Percentiles rank a stretch among this genome's conserved stretches.
phyloP scores from a whole-genome alignment of 495 filamentous ascomycete species.

The Neurospora sublineolata region DNA sequence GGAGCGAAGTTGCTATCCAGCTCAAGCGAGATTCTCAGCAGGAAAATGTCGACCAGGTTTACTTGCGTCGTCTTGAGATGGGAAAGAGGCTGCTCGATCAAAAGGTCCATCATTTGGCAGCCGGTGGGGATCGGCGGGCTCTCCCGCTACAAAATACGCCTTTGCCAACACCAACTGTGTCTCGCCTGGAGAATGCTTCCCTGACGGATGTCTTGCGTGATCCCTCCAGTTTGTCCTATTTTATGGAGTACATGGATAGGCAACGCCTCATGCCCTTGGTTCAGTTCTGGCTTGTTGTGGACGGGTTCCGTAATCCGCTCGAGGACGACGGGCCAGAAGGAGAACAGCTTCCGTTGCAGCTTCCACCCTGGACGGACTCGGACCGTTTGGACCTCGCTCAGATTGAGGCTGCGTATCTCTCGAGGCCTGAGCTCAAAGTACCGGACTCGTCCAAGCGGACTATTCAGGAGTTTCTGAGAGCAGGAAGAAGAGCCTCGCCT shows the following conservation, averaged over 20 bases:
- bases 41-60: constrained; percentile 69
- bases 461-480: constrained; percentile 68
- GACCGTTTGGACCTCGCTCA: constrained; percentile 80
- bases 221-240: constrained; percentile 84
- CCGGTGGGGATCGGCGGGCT: constrained; percentile 43
- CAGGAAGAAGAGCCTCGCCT: constrained; percentile 60
- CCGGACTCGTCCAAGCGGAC: constrained; percentile 51
- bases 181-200: constrained; percentile 56
- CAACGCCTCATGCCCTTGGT: constrained; percentile 76
- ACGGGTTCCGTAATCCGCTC: constrained; percentile 90
- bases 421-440: constrained; percentile 68
- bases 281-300: constrained; percentile 97
- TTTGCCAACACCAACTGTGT: constrained; percentile 29
- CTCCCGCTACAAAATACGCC: constrained; percentile 16
- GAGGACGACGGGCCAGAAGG: constrained; percentile 75
- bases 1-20: constrained; percentile 87
- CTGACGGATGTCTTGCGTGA: constrained; percentile 76
- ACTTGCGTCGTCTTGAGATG: constrained; percentile 78
- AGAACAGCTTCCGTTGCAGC: constrained; percentile 46
- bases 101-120: constrained; percentile 70
- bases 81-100: constrained; percentile 86
- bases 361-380: constrained; percentile 64
- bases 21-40: constrained; percentile 73
- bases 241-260: constrained; percentile 99
- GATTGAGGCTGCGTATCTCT: constrained; percentile 82